These are phyloP conservation scores for Neurospora sp. DNA, from an alignment of 2,329 filamentous ascomycete genomes.

Conservation along the genomic window DNA sequence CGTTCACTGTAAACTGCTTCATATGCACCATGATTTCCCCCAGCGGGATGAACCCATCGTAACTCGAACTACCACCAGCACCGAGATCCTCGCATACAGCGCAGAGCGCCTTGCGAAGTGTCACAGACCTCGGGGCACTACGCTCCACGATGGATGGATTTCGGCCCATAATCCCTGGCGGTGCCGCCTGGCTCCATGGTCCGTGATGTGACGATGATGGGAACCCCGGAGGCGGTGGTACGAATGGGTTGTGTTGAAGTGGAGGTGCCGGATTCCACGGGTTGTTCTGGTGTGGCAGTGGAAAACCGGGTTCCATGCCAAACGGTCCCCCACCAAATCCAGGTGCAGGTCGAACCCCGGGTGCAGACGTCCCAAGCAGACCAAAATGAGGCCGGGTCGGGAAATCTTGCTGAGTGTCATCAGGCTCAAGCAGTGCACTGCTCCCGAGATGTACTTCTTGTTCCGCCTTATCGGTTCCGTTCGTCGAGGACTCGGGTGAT, in stretches of 20 bases:
- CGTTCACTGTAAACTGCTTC: constrained; percentile 42
- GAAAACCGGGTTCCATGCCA: constrained; percentile 14
- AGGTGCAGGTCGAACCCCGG: constrained; percentile 32
- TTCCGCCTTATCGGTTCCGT: constrained; percentile 49
- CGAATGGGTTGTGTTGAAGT: constrained; percentile 15
- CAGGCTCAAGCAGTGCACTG: constrained; percentile 67
- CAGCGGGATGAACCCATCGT: constrained; percentile 60
- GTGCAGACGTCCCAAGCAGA: constrained; percentile 23
- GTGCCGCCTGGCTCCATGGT: constrained; percentile 14
- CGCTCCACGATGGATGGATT: constrained; percentile 16
- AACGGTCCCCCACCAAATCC: constrained; percentile 30
- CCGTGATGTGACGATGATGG: constrained; percentile 20
- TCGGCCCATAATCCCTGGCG: constrained; percentile 27
- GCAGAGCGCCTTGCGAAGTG: constrained; percentile 65
- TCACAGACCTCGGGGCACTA: constrained; percentile 53
- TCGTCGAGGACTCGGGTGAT: constrained; percentile 16
- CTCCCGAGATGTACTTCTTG: constrained; percentile 77
- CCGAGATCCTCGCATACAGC: constrained; percentile 60
- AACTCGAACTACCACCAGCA: constrained; percentile 20
- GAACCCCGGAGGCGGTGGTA: constrained; percentile 36
- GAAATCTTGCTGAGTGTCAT: constrained; percentile 38
- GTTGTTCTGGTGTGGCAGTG: constrained; percentile 10
- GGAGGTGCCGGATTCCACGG: constrained; percentile 15
- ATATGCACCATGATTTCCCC: constrained; percentile 56
- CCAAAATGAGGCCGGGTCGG: constrained; percentile 2